Percentiles rank a stretch among this genome's conserved stretches.
These are phyloP conservation scores for Vaccinium macrocarpon DNA, from an alignment of 148 eudicot genomes.

Conservation along the genomic window DNA sequence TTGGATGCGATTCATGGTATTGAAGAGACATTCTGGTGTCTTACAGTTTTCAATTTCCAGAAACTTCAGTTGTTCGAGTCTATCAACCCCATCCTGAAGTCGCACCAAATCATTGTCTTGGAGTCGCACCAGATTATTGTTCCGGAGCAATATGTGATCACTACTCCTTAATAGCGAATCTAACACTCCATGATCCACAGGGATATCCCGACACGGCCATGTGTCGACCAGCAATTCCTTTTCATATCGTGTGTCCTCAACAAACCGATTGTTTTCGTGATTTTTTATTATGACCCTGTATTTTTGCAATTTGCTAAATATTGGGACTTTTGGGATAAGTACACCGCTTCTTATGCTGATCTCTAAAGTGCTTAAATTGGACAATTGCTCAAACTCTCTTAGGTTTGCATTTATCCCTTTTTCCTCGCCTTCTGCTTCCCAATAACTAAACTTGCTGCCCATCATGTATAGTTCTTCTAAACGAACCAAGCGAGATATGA, in stretches of 20 bases:
- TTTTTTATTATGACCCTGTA: too few relatives aligned
- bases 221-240: too few relatives aligned
- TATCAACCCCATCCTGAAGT: conserved; percentile 15
- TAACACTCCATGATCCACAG: too few relatives aligned
- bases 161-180: too few relatives aligned
- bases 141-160: too few relatives aligned
- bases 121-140: too few relatives aligned
- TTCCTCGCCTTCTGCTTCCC: neutral
- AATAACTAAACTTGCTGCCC: neutral
- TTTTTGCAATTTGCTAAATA: too few relatives aligned
- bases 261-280: accelerated
- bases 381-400: neutral
- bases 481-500: conserved; percentile 22
- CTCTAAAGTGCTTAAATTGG: neutral
- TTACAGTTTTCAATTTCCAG: neutral
- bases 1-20: neutral
- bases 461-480: neutral
- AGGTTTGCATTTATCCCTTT: neutral
- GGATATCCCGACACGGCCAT: too few relatives aligned
- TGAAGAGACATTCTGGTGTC: conserved; percentile 14
- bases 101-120: too few relatives aligned
- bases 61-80: conserved; percentile 7
- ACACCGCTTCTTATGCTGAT: neutral
- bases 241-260: too few relatives aligned
- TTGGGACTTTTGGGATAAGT: neutral